Conservation (phyloP, 148 eudicot species). For the Rhododendron simsii region DNA sequence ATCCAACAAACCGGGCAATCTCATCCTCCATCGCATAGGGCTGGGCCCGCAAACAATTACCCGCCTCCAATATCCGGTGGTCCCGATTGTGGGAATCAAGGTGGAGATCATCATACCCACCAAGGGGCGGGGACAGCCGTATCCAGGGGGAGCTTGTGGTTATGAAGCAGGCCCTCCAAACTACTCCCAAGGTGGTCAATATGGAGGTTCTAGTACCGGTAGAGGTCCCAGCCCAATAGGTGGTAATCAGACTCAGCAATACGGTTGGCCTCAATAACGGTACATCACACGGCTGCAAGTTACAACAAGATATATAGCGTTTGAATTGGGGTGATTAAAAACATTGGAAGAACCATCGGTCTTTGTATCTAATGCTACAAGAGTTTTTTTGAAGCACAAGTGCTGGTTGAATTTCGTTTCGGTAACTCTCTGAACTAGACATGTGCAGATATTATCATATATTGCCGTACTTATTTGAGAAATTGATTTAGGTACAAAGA, state of each 20-base stretch:
- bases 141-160: constrained; percentile 28
- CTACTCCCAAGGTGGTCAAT: constrained; percentile 43
- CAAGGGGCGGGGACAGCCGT: constrained; percentile 42
- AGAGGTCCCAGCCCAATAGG: constrained; percentile 34
- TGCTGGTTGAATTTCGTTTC: too few relatives aligned
- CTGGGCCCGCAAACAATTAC: constrained; percentile 34
- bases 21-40: constrained; percentile 37
- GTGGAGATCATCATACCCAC: constrained; percentile 41
- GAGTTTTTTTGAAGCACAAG: too few relatives aligned
- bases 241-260: constrained; percentile 51
- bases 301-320: neutral
- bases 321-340: neutral
- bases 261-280: constrained; percentile 55
- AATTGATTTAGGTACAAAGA: neutral
- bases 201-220: constrained; percentile 35
- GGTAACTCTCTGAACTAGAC: neutral
- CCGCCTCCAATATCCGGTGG: constrained; percentile 42
- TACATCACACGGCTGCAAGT: neutral
- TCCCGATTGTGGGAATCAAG: constrained; percentile 42
- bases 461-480: neutral
- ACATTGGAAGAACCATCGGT: neutral
- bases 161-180: constrained; percentile 47
- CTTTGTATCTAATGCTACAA: neutral
- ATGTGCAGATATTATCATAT: neutral
- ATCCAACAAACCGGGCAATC: constrained; percentile 51